Evolutionary conservation across 495 filamentous ascomycete species (phyloP), one percentile per base, ranked within the genome.

Genomic region (Xylona heveae): DNA sequence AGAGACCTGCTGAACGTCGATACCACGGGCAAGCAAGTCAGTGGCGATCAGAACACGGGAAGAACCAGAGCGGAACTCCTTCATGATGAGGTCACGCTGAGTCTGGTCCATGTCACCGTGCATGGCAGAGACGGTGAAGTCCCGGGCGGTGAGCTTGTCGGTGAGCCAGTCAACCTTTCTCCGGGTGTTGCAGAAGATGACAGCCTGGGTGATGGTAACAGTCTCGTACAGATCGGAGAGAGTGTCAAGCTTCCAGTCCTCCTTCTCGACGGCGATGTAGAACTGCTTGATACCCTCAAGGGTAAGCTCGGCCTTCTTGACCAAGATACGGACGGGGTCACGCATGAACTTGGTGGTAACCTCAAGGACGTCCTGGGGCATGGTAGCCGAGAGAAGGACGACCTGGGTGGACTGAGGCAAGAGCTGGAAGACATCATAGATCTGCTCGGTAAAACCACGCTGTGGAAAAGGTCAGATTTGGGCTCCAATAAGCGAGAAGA

Each of bases 291-390:
- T 76, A 71, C 88, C 88, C 59, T 97, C 88, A 34, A 97, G 78
- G 43, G 88, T 97, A 55, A 97, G 69, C 55, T 97, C 88, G 52
- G 83, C 90, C 66, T 88, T 85, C 77, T 97, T 97, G 61, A 97
- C 88, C 48, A 97, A 71, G 52, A 97, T 94, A 49, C 90, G 82
- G 53, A 97, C 77, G 35, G 88, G 88, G 61, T 97, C 90, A 47
- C 79, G 82, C 88, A 97, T 97, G 68, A 97, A 97, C 66, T 97
- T 97, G 55, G 88, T 95, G 45, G 88, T 95, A 50, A 97, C 82
- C 63, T 95, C 90, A 36, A 97, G 79, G 34, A 97, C 88, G 48
- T 97, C 90, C 63, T 95, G 80, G 43, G 88, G 88, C 63, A 97
- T 84, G 45, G 88, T 97, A 42, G 88, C 88, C 24, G 85, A 94